Evolutionary conservation across 768 basidiomycete species (phyloP), one percentile per base, ranked within the genome.

Genomic region (Boletus reticulatus): DNA sequence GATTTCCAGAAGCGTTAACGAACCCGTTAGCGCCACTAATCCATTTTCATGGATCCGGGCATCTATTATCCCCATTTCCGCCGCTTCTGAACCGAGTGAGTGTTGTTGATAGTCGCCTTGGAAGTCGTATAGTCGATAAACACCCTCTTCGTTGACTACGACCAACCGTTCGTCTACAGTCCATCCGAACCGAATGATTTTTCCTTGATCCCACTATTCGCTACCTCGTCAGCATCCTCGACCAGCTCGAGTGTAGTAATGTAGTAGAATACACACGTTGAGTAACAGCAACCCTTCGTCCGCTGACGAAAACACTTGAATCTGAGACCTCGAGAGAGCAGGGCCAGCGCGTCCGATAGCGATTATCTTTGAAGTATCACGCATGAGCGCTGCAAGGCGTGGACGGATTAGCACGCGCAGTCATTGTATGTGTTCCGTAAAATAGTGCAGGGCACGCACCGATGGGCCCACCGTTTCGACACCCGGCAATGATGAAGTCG

Each of bases 61-160:
- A 48, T 94, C 90, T 48, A 93, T 76, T 34, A 98, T 80, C 0
- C 93, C 94, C 55, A 85, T 75, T 68, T 95, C 94, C 6, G 82
- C 80, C 0, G 89, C 91, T 49, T 96, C 94, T 10, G 76, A 76
- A 9, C 93, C 94, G 3, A 98, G 78, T 0, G 93, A 92, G 67
- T 86, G 81, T 58, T 98, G 94, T 55, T 82, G 76, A 67, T 94
- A 97, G 62, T 90, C 89, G 52, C 87, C 86, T 71, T 92, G 87
- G 34, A 92, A 75, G 73, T 93, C 89, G 65, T 98, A 98, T 24
- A 98, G 63, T 44, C 97, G 81, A 72, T 97, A 99, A 7, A 82
- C 80, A 24, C 96, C 95, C 63, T 98, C 94, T 71, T 96, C 94
- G 66, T 94, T 92, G 38, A 98, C 73, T 14, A 98, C 82, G 0